Percentiles rank a stretch among this genome's conserved stretches.
These are phyloP conservation scores for Chlorella sp. DNA, from an alignment of 139 green algal genomes.

Conservation along the genomic window DNA sequence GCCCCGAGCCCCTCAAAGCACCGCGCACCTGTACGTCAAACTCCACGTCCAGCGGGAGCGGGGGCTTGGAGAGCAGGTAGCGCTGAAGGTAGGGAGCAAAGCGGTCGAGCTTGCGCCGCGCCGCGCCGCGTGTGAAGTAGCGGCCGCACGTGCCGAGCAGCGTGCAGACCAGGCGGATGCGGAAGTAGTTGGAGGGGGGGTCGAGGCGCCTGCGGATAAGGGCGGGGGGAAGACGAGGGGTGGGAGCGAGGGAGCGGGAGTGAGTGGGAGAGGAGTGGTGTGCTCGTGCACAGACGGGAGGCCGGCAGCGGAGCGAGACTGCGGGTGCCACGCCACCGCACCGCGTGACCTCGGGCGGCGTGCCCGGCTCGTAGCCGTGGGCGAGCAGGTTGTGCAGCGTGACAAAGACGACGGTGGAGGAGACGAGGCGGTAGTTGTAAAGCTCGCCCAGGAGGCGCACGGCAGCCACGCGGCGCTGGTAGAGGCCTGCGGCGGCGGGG, in stretches of 20 bases:
- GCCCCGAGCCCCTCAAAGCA: neutral
- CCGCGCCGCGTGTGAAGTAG: constrained; percentile 81
- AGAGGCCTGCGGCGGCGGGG: constrained; percentile 38
- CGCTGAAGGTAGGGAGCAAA: constrained; percentile 92
- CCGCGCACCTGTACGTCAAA: constrained; percentile 83
- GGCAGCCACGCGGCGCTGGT: constrained; percentile 85
- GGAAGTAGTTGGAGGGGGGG: constrained; percentile 63
- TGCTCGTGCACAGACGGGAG: no score
- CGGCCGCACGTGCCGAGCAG: constrained; percentile 85
- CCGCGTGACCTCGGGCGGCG: constrained; percentile 40
- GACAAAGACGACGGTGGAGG: constrained; percentile 79
- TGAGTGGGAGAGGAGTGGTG: no score
- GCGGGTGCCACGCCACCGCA: neutral
- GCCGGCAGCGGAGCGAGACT: neutral
- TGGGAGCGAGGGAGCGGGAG: no score
- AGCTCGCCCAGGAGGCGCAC: constrained; percentile 90
- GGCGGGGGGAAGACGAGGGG: neutral
- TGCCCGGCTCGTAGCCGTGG: constrained; percentile 64
- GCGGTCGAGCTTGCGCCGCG: constrained; percentile 72
- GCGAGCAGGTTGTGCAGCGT: constrained; percentile 86
- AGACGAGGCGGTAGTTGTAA: constrained; percentile 88
- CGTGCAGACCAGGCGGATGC: constrained; percentile 67
- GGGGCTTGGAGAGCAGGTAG: constrained; percentile 85
- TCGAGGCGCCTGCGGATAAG: constrained; percentile 45
- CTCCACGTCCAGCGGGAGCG: constrained; percentile 87